Conservation (phyloP, 192 early-diverging fungal species). For the Umbelopsis sp. region DNA sequence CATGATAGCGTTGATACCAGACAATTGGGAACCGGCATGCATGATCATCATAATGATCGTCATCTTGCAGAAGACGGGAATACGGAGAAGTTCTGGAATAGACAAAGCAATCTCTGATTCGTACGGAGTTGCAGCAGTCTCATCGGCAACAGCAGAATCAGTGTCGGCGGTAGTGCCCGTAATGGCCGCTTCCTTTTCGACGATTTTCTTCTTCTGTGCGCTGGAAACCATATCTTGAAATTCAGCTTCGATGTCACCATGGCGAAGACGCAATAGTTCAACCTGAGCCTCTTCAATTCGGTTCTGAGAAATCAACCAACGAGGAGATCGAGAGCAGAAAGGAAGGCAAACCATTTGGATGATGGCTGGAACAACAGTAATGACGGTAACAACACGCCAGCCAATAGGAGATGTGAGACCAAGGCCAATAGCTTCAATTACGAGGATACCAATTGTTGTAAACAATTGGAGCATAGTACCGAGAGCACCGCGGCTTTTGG, state of each 20-base stretch:
- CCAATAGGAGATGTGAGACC: conserved; percentile 38
- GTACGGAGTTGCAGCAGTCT: conserved; percentile 19
- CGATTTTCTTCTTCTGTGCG: conserved; percentile 12
- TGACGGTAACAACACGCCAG: conserved; percentile 54
- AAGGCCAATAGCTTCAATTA: conserved; percentile 46
- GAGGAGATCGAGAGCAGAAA: conserved; percentile 68
- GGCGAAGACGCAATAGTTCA: conserved; percentile 60
- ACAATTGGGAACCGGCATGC: conserved; percentile 59
- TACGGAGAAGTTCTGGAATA: conserved; percentile 36
- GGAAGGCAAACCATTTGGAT: conserved; percentile 62
- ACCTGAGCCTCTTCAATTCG: conserved; percentile 61
- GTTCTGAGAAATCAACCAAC: conserved; percentile 62
- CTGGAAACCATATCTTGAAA: conserved; percentile 49
- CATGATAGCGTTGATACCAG: conserved; percentile 69
- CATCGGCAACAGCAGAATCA: background rate
- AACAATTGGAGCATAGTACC: conserved; percentile 58
- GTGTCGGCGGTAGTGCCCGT: background rate
- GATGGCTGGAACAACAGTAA: conserved; percentile 48
- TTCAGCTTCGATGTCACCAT: conserved; percentile 61
- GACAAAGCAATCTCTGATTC: conserved; percentile 29
- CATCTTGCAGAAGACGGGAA: conserved; percentile 37
- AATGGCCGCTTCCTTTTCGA: conserved; percentile 20
- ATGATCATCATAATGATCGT: conserved; percentile 59
- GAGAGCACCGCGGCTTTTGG: conserved; percentile 45
- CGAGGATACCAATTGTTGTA: conserved; percentile 60